A percentile compares a stretch with the other conserved stretches of the same genome.
These are phyloP conservation scores for Vitis hybrid DNA, from an alignment of 177 flowering plant species.

Conservation along the genomic window DNA sequence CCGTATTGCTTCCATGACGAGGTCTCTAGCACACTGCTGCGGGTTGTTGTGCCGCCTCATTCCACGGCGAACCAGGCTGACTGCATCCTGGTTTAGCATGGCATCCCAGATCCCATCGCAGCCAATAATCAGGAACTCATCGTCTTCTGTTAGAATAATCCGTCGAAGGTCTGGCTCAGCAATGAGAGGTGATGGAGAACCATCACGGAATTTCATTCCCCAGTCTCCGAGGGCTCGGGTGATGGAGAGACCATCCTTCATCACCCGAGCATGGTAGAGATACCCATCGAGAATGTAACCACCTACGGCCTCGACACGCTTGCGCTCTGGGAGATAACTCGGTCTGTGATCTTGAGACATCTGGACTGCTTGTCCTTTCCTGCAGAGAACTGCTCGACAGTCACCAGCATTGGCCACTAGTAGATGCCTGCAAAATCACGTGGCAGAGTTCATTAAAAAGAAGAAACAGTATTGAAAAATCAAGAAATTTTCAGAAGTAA, in stretches of 20 bases:
- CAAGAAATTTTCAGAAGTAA: neutral
- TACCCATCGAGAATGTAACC: slow-evolving; percentile 53
- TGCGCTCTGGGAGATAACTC: slow-evolving; percentile 32
- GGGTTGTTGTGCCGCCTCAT: slow-evolving; percentile 65
- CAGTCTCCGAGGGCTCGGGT: slow-evolving; percentile 81
- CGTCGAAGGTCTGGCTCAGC: slow-evolving; percentile 69
- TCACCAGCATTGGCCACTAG: slow-evolving; percentile 70
- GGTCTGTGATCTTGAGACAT: slow-evolving; percentile 67
- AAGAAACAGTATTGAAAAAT: neutral
- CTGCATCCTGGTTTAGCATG: slow-evolving; percentile 69
- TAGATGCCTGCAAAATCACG: slow-evolving; percentile 15
- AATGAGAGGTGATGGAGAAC: slow-evolving; percentile 62
- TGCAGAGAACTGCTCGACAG: slow-evolving; percentile 65
- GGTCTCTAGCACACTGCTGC: slow-evolving; percentile 59
- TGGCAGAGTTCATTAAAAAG: slow-evolving; percentile 2
- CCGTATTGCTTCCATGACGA: slow-evolving; percentile 62
- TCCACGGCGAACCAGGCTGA: slow-evolving; percentile 56
- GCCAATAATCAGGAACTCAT: slow-evolving; percentile 71
- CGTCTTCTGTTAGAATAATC: slow-evolving; percentile 53
- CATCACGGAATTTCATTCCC: slow-evolving; percentile 62
- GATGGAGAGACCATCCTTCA: slow-evolving; percentile 40
- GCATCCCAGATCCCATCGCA: slow-evolving; percentile 93
- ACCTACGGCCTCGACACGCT: slow-evolving; percentile 51
- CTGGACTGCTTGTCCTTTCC: slow-evolving; percentile 54
- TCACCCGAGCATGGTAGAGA: slow-evolving; percentile 24